Evolutionary conservation across 2,329 filamentous ascomycete species (phyloP), one percentile per base, ranked within the genome.

Genomic region (Epicoccum nigrum): DNA sequence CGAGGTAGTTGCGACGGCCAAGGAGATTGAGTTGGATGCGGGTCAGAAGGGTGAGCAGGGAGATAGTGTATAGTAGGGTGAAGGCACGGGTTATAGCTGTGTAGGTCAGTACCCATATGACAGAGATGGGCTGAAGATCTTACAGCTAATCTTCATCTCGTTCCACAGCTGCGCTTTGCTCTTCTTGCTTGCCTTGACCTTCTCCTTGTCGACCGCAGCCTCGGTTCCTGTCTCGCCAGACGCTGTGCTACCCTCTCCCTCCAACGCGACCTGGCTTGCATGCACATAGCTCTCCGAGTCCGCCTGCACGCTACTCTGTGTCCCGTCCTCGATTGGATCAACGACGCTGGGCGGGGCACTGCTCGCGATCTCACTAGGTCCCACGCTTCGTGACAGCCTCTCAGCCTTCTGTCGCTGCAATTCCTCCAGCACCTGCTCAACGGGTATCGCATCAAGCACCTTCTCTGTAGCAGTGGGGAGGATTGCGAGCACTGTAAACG

Each of bases 141-240:
- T 77, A 95, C 92, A 92, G 76, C 88, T 92, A 62, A 97, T 96
- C 69, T 96, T 97, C 74, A 99, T 83, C 69, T 99, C 93, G 72
- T 95, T 92, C 94, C 94, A 99, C 35, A 99, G 80, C 77, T 97
- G 92, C 41, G 90, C 85, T 81, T 97, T 97, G 55, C 86, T 91
- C 77, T 88, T 92, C 72, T 86, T 90, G 53, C 82, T 81, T 53
- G 79, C 70, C 65, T 79, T 90, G 52, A 81, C 28, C 27, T 37
- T 81, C 51, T 79, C 70, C 64, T 79, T 58, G 30, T 80, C 76
- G 6, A 52, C 47, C 4, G 41, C 50, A 11, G 42, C 82, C 77
- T 3, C 80, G 8, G 13, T 39, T 15, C 85, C 55, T 9, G 31
- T 25, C 77, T 76, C 65, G 15, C 40, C 34, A 17, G 46, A 43